Base-by-base conservation (phyloP, 75 land plant species). In the Pseudotsuga menziesii region DNA sequence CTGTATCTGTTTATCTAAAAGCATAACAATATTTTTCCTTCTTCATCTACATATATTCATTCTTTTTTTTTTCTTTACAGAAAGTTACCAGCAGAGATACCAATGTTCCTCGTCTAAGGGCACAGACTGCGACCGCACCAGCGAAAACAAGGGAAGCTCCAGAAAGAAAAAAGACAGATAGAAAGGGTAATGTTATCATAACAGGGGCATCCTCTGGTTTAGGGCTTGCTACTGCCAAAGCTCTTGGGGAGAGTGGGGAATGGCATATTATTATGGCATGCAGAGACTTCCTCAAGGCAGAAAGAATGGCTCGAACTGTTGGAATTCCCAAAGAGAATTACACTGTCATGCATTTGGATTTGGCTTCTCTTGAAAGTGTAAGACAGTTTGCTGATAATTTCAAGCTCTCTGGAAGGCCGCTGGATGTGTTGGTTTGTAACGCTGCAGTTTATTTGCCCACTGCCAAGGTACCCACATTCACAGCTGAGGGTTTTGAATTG, bases 121-220 rank as follows among this genome's bases (percentile, higher is more conserved):
- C 90, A 12, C 86, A 89, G 52, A 86, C 91, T 23, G 87, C 86
- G 32, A 91, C 87, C 23, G 84, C 91, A 4, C 99, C 99, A 41
- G 78, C 86, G 29, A 69, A 84, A 58, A 91, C 78, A 78, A 44
- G 71, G 44, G 75, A 80, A 16, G 1, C 89, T 17, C 20, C 81
- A 12, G 83, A 82, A 8, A 85, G 82, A 11, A 92, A 94, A 85
- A 94, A 94, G 77, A 97, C 94, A 5, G 79, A 85, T 48, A 85
- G 95, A 48, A 90, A 94, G 84, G 88, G 91, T 11, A 89, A 77
- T 36, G 92, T 87, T n/a, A 74, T 97, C 3, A 80, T 97, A 72
- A 97, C 99, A 1, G 99, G 99, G 12, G 98, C 99, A 69, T 97
- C 99, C 16, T 97, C 99, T 23, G 99, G 99, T n/a, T 82, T 97